Evolutionary conservation across 2,329 filamentous ascomycete genomes (phyloP).

Genomic region (Ophiostoma tasmaniense): DNA sequence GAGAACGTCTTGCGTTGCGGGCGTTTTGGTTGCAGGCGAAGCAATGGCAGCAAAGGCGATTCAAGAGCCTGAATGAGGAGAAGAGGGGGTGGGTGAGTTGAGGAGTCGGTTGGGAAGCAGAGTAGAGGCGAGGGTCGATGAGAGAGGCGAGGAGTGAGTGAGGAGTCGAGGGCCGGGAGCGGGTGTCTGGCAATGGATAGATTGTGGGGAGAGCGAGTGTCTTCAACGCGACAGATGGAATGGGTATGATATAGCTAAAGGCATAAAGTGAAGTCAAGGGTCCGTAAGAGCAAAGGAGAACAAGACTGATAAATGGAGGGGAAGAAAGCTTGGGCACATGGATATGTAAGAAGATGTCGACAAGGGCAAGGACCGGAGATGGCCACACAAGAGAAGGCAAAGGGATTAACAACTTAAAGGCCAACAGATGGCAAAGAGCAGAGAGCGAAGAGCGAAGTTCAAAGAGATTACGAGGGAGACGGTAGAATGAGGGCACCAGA

Average conservation of each 20-base stretch:
- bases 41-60: not conserved
- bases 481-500: not conserved
- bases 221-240: not conserved
- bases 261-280: not conserved
- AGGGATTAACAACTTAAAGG: not conserved
- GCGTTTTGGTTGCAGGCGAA: constrained; percentile 11
- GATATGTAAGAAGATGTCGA: not conserved
- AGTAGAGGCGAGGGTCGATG: not conserved
- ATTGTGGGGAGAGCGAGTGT: not conserved
- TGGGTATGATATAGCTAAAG: not conserved
- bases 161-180: not conserved
- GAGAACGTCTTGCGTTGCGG: constrained; percentile 9
- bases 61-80: not conserved
- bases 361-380: not conserved
- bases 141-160: not conserved
- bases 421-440: not conserved
- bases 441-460: no score
- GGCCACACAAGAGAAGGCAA: no score
- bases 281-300: not conserved
- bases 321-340: not conserved
- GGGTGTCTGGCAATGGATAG: not conserved
- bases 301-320: not conserved
- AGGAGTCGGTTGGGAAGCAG: not conserved
- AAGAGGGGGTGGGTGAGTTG: not conserved
- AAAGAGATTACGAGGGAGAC: not conserved